phyloP scores from a whole-genome alignment of 164 flowering plant species.

The Umbilicus rupestris region DNA sequence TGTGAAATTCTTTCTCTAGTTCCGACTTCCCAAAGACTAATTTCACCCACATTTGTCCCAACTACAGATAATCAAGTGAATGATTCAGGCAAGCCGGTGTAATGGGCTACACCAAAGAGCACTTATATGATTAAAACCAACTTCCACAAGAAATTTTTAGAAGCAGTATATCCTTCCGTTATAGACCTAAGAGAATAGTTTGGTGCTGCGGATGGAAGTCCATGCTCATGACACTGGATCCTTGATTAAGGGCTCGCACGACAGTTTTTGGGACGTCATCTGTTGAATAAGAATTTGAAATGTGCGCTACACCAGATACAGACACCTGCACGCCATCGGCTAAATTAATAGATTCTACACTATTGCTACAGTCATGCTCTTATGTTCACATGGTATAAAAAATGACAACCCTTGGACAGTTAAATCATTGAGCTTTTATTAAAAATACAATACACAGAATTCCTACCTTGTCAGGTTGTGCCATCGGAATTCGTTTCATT shows the following conservation, averaged over 20 bases:
- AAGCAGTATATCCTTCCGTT: neutral
- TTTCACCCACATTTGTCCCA: conserved; percentile 65
- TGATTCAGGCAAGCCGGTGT: neutral
- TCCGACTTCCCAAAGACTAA: conserved; percentile 60
- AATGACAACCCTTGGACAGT: neutral
- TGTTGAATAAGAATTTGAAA: conserved; percentile 45
- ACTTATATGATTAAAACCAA: neutral
- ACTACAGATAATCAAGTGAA: conserved; percentile 19
- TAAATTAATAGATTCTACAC: neutral
- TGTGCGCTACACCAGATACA: conserved; percentile 47
- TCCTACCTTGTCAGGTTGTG: conserved; percentile 58
- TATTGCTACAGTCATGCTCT: neutral
- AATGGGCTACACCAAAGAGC: neutral
- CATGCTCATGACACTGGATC: conserved; percentile 70
- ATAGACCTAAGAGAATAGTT: conserved; percentile 59
- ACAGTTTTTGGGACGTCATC: conserved; percentile 72
- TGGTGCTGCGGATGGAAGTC: conserved; percentile 81
- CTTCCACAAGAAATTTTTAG: neutral
- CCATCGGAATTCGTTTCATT: conserved; percentile 60
- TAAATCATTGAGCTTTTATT: neutral
- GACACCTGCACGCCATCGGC: conserved; percentile 29
- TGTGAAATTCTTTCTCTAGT: conserved; percentile 33
- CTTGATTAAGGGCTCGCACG: conserved; percentile 46
- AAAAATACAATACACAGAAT: neutral
- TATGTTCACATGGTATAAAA: neutral